Base-by-base conservation (phyloP, 495 filamentous ascomycete species). In the Lasiosphaeriaceae sp. region DNA sequence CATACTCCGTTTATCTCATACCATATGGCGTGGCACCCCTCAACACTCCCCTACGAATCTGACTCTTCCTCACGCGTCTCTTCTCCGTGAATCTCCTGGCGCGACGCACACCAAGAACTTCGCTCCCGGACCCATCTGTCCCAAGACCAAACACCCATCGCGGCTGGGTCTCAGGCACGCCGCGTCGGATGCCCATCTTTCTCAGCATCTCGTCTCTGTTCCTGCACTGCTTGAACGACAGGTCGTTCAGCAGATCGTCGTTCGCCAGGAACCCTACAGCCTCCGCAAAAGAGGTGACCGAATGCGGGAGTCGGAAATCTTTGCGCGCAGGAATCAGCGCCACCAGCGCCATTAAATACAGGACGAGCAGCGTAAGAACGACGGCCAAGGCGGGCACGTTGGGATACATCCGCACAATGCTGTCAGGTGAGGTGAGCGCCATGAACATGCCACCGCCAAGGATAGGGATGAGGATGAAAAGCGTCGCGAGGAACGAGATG, bases 361-460 rank as follows among this genome's bases (percentile, higher is more conserved):
- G 68, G 19, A 84, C 78, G 55, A 92, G 83, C 14, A 96, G 59
- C 0, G 76, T 74, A 43, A 90, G 80, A 59, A 94, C 82, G 50
- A 83, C 79, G 59, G 84, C 80, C 11, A 88, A 92, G 21, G 81
- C 86, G 0, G 88, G 78, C 60, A 88, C 75, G 43, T 86, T 80
- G 8, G 90, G 82, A 43, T 81, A 83, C 65, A 95, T 87, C 54
- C 83, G 83, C 46, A 90, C 79, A 9, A 74, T 66, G 35, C 80
- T 67, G 8, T 69, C 57, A 9, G 77, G 71, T 44, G 82, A 80
- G 56, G 83, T 91, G 52, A 94, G 80, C 0, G 90, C 86, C 72
- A 92, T 86, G 73, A 96, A 95, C 24, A 88, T 69, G 9, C 90
- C 92, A 19, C 90, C 90, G 0, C 80, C 85, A 17, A 96, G 78